Conservation (phyloP, 192 early-diverging fungal species). For the Neocallimastix lanati region DNA sequence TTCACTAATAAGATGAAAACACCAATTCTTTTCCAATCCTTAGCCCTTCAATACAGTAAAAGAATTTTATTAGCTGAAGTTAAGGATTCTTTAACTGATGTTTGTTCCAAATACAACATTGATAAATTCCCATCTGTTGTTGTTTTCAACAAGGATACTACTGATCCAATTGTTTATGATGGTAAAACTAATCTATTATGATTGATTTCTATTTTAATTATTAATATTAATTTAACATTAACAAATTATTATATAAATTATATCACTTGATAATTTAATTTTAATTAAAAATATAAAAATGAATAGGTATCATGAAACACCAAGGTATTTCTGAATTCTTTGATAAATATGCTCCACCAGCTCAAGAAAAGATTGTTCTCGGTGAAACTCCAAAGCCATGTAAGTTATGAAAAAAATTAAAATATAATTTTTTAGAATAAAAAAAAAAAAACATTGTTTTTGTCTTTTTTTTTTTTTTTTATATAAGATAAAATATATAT, state of each 20-base stretch:
- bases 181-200: too few relatives aligned
- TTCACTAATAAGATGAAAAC: slow-evolving; percentile 59
- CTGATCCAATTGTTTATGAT: slow-evolving; percentile 23
- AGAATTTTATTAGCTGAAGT: slow-evolving; percentile 57
- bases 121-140: slow-evolving; percentile 45
- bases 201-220: too few relatives aligned
- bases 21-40: slow-evolving; percentile 67
- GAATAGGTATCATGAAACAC: slow-evolving; percentile 33
- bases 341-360: slow-evolving; percentile 27
- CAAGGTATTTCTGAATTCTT: slow-evolving; percentile 40
- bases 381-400: slow-evolving; percentile 7
- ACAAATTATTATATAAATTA: neutral
- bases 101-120: slow-evolving; percentile 35
- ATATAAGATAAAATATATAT: too few relatives aligned
- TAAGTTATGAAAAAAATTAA: slow-evolving; percentile 7
- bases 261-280: too few relatives aligned
- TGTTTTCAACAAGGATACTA: slow-evolving; percentile 30
- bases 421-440: slow-evolving; percentile 6
- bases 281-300: neutral
- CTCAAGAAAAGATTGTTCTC: slow-evolving; percentile 12
- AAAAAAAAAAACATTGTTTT: slow-evolving; percentile 11
- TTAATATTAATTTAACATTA: neutral
- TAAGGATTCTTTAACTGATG: slow-evolving; percentile 20
- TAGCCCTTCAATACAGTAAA: slow-evolving; percentile 56
- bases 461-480: too few relatives aligned